A percentile compares a stretch with the other conserved stretches of the same genome.
Conservation (phyloP, 306 rosid genomes). For the cucumber (Cucumis sativus) region Cucumber_9930_V3 NC_026657.2:16074001-16074500, state of each 20-base stretch:
- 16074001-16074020: too few species aligned
- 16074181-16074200: conserved; percentile 61
- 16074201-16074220: conserved; percentile 83
- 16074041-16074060: too few species aligned
- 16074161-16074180: conserved; percentile 78
- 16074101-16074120: background rate
- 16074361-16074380: background rate
- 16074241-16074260: conserved; percentile 71
- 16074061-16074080: too few species aligned
- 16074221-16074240: conserved; percentile 73
- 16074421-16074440: background rate
- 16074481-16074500: too few species aligned
- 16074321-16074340: background rate
- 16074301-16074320: background rate
- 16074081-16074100: too few species aligned
- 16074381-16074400: background rate
- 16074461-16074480: background rate
- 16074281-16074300: background rate
- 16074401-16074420: background rate
- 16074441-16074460: background rate
- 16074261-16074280: conserved; percentile 52
- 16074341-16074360: background rate
- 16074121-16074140: conserved; percentile 49
- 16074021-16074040: too few species aligned
- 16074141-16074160: conserved; percentile 92